These are phyloP conservation scores for Colletotrichum scovillei DNA, from an alignment of 2,329 filamentous ascomycete species.

Conservation along the genomic window DNA sequence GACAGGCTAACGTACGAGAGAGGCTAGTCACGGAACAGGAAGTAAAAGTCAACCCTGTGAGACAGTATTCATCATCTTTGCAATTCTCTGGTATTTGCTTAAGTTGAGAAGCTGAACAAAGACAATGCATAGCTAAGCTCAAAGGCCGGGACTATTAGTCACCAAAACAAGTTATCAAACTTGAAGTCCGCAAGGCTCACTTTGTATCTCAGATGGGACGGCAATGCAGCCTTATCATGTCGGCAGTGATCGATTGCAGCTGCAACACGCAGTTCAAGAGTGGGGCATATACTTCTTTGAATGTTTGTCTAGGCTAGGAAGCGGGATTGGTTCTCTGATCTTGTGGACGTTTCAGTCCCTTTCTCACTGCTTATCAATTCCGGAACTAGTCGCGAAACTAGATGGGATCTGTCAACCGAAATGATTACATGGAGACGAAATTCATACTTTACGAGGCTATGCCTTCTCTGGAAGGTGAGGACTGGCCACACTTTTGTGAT, in stretches of 20 bases:
- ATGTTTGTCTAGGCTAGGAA: background rate
- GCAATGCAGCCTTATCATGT: constrained; percentile 2
- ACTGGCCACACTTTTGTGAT: background rate
- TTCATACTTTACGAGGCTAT: background rate
- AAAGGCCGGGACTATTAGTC: background rate
- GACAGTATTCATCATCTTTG: too few species aligned
- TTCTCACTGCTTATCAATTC: background rate
- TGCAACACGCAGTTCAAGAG: background rate
- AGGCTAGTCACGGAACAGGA: background rate
- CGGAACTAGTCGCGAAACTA: background rate
- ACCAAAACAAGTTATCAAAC: background rate
- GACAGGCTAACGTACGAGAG: background rate
- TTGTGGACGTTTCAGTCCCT: background rate
- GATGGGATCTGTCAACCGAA: background rate
- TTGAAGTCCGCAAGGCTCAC: background rate
- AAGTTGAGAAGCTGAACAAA: background rate
- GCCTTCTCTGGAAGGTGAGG: constrained; percentile 1
- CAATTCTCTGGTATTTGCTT: background rate
- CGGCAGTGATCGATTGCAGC: background rate
- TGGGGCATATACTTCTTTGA: background rate
- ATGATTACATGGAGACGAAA: background rate
- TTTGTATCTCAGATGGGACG: background rate
- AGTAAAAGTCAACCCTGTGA: background rate
- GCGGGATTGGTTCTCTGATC: background rate
- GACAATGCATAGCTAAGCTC: background rate